phyloP scores from a whole-genome alignment of 768 basidiomycete species.

The Agrocybe chaxingu region DNA sequence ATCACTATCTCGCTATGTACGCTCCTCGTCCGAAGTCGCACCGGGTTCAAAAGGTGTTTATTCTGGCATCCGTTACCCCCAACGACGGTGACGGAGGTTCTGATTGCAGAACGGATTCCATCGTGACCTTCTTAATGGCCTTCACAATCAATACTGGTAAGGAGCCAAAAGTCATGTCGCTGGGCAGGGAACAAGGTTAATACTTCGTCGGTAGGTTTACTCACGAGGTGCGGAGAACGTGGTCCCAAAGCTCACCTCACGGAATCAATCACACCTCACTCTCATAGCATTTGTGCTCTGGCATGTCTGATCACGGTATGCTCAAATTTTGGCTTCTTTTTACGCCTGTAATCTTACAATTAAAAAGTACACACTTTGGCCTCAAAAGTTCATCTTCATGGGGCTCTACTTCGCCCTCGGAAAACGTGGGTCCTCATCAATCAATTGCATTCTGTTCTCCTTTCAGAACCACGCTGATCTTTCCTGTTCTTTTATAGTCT shows the following conservation, averaged over 20 bases:
- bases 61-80: not conserved
- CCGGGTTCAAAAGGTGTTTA: conserved; percentile 19
- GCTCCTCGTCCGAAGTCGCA: conserved; percentile 19
- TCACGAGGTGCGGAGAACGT: conserved; percentile 16
- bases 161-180: not conserved
- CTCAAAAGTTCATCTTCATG: conserved; percentile 21
- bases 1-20: conserved; percentile 20
- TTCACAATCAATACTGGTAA: conserved; percentile 22
- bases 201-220: conserved; percentile 13
- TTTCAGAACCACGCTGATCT: not conserved
- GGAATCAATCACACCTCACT: not conserved
- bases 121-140: conserved; percentile 13
- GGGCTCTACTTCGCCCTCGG: conserved; percentile 23
- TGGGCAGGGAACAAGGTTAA: not conserved
- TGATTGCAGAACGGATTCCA: conserved; percentile 6
- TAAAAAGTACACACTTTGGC: conserved; percentile 23
- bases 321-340: not conserved
- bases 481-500: not conserved
- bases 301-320: conserved; percentile 21
- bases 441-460: too few species aligned
- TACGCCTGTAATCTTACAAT: not conserved
- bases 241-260: not conserved
- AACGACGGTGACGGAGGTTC: conserved; percentile 8
- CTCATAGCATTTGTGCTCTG: conserved; percentile 17
- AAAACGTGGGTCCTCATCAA: conserved; percentile 3